A percentile compares a stretch with the other conserved stretches of the same genome.
These are phyloP conservation scores for Penicillium cinerascens DNA, from an alignment of 495 filamentous ascomycete genomes.

Conservation along the genomic window DNA sequence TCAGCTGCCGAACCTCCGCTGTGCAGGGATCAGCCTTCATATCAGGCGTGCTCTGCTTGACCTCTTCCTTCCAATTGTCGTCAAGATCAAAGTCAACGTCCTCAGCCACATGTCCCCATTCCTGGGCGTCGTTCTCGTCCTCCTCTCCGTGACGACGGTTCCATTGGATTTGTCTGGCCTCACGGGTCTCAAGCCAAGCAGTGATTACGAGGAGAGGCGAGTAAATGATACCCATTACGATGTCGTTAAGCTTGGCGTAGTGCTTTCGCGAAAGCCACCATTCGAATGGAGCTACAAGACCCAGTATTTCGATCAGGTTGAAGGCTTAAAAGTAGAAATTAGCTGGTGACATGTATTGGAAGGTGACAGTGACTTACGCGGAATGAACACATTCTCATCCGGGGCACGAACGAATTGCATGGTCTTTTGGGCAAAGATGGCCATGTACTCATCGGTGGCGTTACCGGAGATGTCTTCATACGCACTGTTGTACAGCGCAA, in stretches of 20 bases:
- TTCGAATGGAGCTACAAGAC: slow-evolving; percentile 77
- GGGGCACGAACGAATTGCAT: slow-evolving; percentile 95
- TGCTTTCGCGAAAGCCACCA: slow-evolving; percentile 77
- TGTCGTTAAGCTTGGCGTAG: slow-evolving; percentile 80
- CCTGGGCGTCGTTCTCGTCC: slow-evolving; percentile 85
- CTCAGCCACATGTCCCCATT: slow-evolving; percentile 82
- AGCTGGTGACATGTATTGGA: background rate
- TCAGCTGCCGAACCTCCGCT: slow-evolving; percentile 64
- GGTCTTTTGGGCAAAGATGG: slow-evolving; percentile 84
- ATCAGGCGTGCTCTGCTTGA: slow-evolving; percentile 70
- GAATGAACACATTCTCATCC: slow-evolving; percentile 96
- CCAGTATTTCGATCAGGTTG: slow-evolving; percentile 87
- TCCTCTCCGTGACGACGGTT: slow-evolving; percentile 79
- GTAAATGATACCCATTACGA: slow-evolving; percentile 83
- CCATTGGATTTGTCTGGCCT: slow-evolving; percentile 60
- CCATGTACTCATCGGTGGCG: slow-evolving; percentile 91
- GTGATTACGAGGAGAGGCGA: slow-evolving; percentile 77
- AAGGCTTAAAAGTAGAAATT: slow-evolving; percentile 50
- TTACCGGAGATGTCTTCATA: slow-evolving; percentile 96
- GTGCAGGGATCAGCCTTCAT: slow-evolving; percentile 68
- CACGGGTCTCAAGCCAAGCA: slow-evolving; percentile 67
- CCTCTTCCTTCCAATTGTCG: slow-evolving; percentile 76
- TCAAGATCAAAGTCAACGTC: slow-evolving; percentile 75
- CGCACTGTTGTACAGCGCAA: slow-evolving; percentile 93
- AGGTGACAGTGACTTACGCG: slow-evolving; percentile 46